Evolutionary conservation across 2,329 filamentous ascomycete species (phyloP), one percentile per base, ranked within the genome.

Genomic region (Polytolypa hystricis): DNA sequence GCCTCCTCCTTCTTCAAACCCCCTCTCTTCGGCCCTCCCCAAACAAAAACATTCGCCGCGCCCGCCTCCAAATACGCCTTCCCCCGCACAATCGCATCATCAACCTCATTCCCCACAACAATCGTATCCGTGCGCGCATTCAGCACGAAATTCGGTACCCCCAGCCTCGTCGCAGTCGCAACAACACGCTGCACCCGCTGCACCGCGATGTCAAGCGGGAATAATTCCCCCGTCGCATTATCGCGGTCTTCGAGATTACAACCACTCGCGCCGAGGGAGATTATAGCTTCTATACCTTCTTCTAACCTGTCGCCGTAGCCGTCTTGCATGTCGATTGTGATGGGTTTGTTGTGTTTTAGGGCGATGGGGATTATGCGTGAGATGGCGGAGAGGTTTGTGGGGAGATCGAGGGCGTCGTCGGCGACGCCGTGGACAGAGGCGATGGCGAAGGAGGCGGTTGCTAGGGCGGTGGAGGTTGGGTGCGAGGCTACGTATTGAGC

Each of bases 251-350:
- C 74, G 2, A 79, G 61, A 46, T 79, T 79, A 32, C 66, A 68
- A 0, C 75, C 74, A 1, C 70, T 69, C 0, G 62, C 73, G 0
- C 74, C 74, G 0, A 67, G 40, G 3, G 59, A 50, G n/a, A 78
- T 64, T 1, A 69, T 58, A 2, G 48, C 49, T 4, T 53, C 50
- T 2, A 77, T 57, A 0, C 61, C 67, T 4, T 66, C 60, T 4
- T 57, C 62, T 2, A 74, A 60, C 14, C 50, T 47, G 2, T 62
- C 53, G 2, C 66, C 68, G 42, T 77, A 79, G 0, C 74, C 75
- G 46, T 79, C 74, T 51, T 78, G 73, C 2, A 78, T 50, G 47
- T 79, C 75, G 4, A 69, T 70, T 0, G 68, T 71, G 1, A 79
- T 51, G 0, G 73, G 71, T 2, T 71, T 55, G 4, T 58, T 54